A percentile compares a stretch with the other conserved stretches of the same genome.
These are phyloP conservation scores for Pseudogymnoascus sp. DNA, from an alignment of 2,329 filamentous ascomycete species.

Conservation along the genomic window DNA sequence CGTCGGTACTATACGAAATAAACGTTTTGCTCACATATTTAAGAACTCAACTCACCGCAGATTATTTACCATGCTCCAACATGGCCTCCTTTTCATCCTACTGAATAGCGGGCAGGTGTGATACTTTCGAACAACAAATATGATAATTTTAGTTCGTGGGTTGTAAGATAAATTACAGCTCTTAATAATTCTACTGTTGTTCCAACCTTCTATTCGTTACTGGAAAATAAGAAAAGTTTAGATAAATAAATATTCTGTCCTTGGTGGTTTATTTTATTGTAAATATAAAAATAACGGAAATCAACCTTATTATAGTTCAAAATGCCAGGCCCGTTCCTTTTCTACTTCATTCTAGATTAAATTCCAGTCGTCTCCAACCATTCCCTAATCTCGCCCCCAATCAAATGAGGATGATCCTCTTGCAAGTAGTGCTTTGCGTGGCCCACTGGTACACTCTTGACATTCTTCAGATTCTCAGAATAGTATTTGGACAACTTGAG, in stretches of 20 bases:
- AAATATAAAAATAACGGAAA: background rate
- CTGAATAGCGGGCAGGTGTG: background rate
- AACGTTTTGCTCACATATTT: background rate
- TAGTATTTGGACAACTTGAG: background rate
- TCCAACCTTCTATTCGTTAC: background rate
- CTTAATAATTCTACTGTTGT: background rate
- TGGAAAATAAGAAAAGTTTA: background rate
- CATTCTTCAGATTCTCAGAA: conserved; percentile 1
- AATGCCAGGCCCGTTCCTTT: background rate
- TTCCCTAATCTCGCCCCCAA: background rate
- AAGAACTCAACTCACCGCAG: background rate
- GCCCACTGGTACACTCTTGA: background rate
- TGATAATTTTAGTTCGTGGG: background rate
- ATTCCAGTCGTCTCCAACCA: background rate
- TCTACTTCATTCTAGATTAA: background rate
- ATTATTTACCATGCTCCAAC: background rate
- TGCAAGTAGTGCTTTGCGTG: background rate
- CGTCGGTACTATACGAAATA: background rate
- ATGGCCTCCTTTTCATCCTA: background rate
- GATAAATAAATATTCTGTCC: too few relatives aligned
- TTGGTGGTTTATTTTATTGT: background rate
- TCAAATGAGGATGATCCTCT: conserved; percentile 7
- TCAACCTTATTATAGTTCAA: background rate
- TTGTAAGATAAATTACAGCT: background rate
- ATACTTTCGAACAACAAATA: background rate